Percentiles rank a stretch among this genome's conserved stretches.
Evolutionary conservation across 306 rosid genomes (phyloP).

Genomic region (Dryas octopetala): DNA sequence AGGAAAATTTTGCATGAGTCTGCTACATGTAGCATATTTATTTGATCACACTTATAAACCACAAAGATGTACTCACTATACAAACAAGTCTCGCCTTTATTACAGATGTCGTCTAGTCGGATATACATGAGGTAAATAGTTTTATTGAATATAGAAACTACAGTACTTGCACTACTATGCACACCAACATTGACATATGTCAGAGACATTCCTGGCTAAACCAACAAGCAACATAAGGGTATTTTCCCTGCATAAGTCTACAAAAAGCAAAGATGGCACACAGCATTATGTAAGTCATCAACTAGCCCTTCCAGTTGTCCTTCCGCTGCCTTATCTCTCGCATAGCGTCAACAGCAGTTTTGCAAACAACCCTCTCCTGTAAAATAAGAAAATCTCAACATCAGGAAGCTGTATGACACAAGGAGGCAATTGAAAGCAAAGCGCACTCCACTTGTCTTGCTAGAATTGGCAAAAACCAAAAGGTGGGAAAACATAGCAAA

Average conservation of each 20-base stretch:
- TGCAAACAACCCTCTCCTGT: slow-evolving; percentile 58
- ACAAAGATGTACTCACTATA: no score
- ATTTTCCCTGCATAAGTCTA: neutral
- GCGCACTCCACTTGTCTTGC: neutral
- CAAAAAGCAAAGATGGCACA: neutral
- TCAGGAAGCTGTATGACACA: neutral
- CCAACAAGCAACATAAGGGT: neutral
- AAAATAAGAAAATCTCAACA: neutral
- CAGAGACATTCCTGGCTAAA: neutral
- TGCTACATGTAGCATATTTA: no score
- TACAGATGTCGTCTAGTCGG: no score
- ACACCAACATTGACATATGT: neutral
- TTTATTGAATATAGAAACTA: no score
- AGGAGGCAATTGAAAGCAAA: neutral
- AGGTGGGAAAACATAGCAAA: neutral
- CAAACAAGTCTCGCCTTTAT: no score
- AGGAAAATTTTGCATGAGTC: no score
- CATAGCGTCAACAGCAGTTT: slow-evolving; percentile 65
- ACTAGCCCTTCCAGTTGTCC: slow-evolving; percentile 76
- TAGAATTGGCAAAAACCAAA: neutral
- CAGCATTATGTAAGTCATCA: neutral
- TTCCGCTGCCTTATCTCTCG: slow-evolving; percentile 62
- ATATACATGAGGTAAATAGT: no score
- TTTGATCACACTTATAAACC: no score
- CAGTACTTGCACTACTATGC: no score